Conservation (phyloP, 148 eudicot genomes). For the Vaccinium myrtillus region DNA sequence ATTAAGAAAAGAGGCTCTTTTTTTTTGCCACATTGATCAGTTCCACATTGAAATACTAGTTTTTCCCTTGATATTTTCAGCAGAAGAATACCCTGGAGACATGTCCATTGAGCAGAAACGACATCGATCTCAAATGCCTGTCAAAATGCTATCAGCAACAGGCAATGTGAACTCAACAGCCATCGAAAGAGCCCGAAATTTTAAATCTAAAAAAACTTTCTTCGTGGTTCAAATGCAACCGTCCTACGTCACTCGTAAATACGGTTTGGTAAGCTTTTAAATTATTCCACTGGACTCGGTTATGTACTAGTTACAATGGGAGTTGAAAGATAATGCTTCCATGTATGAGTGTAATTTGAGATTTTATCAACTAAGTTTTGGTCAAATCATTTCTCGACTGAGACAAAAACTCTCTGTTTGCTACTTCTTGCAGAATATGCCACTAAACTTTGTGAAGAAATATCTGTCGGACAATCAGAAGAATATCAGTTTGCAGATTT, state of each 20-base stretch:
- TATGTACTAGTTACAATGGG: neutral
- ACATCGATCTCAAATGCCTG: neutral
- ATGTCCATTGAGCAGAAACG: neutral
- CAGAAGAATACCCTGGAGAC: neutral
- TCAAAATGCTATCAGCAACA: neutral
- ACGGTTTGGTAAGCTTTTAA: slow-evolving; percentile 25
- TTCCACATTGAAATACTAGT: neutral
- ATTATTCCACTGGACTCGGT: neutral
- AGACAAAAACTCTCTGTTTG: neutral
- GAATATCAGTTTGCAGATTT: neutral
- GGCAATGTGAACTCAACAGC: neutral
- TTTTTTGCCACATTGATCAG: neutral
- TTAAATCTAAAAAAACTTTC: no score
- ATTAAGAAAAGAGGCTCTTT: no score
- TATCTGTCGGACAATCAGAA: neutral
- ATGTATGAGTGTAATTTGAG: neutral
- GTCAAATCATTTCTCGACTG: neutral
- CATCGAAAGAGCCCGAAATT: no score
- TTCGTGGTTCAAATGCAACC: no score
- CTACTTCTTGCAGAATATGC: slow-evolving; percentile 12
- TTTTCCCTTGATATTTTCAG: no score
- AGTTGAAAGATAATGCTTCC: neutral
- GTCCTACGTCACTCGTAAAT: neutral
- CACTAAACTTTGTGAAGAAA: neutral
- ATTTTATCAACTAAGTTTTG: neutral